phyloP scores from a whole-genome alignment of 164 flowering plant genomes.

The Macadamia tetraphylla region DNA sequence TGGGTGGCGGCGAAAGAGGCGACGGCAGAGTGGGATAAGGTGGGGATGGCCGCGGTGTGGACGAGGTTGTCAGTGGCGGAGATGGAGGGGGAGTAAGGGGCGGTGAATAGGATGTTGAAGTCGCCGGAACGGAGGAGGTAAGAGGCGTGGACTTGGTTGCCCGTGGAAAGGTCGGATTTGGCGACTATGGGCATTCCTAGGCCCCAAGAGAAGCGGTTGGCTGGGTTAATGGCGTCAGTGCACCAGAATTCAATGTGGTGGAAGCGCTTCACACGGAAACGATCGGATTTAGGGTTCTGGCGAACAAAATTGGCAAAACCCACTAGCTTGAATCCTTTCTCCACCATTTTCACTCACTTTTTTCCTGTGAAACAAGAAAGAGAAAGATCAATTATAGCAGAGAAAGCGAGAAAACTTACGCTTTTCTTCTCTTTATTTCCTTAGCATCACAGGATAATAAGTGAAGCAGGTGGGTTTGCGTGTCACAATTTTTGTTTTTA shows the following conservation, averaged over 20 bases:
- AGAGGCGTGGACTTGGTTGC: conserved; percentile 65
- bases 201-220: conserved; percentile 74
- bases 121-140: conserved; percentile 64
- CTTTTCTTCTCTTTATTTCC: too few relatives aligned
- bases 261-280: conserved; percentile 54
- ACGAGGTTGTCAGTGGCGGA: conserved; percentile 16
- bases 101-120: conserved; percentile 66
- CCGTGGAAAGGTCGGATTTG: conserved; percentile 83
- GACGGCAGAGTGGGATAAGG: conserved; percentile 37
- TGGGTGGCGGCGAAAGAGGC: conserved; percentile 48
- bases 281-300: conserved; percentile 62
- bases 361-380: too few relatives aligned
- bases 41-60: conserved; percentile 49
- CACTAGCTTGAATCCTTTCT: conserved; percentile 38
- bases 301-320: conserved; percentile 66
- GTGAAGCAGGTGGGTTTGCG: too few relatives aligned
- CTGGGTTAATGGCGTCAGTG: conserved; percentile 62
- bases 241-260: conserved; percentile 91
- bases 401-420: too few relatives aligned
- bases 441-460: too few relatives aligned
- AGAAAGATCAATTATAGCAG: too few relatives aligned
- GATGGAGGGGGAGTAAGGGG: conserved; percentile 73
- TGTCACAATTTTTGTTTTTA: too few relatives aligned
- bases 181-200: conserved; percentile 70
- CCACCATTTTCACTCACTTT: too few relatives aligned